Conservation (phyloP, 305 asterid genomes). For the Fraxinus baroniana region DNA sequence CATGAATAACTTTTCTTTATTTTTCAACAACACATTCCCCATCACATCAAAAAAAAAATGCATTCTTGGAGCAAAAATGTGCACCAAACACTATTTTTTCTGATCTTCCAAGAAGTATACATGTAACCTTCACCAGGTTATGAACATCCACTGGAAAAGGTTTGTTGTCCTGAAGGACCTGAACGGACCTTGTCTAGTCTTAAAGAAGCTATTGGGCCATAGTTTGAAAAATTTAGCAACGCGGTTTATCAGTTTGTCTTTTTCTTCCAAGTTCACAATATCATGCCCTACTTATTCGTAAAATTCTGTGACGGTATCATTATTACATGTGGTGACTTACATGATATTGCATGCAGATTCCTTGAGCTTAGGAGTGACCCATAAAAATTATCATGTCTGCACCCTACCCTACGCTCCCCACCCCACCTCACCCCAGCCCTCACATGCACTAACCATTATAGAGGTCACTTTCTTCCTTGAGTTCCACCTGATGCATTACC, state of each 20-base stretch:
- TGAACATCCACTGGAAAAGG: not conserved
- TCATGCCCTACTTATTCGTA: not conserved
- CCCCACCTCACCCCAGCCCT: not conserved
- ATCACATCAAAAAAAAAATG: too few relatives aligned
- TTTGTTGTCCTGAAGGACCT: not conserved
- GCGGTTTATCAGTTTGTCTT: not conserved
- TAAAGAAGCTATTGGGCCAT: not conserved
- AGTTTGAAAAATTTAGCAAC: not conserved
- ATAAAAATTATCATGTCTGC: not conserved
- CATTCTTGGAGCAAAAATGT: too few relatives aligned
- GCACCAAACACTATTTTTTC: too few relatives aligned
- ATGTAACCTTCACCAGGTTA: not conserved
- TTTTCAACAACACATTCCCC: too few relatives aligned
- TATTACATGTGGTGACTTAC: not conserved
- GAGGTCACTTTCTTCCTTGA: slow-evolving; percentile 15
- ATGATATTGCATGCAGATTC: slow-evolving; percentile 24
- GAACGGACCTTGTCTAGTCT: not conserved
- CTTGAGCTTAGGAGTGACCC: slow-evolving; percentile 30
- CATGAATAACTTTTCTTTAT: too few relatives aligned
- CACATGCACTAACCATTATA: not conserved
- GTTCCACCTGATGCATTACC: not conserved
- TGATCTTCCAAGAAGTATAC: not conserved
- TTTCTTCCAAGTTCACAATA: not conserved
- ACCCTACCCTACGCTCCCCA: not conserved
- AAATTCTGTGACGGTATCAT: not conserved